Conservation (phyloP, 1,284 basidiomycete species). For the Cutaneotrichosporon curvatum region DNA sequence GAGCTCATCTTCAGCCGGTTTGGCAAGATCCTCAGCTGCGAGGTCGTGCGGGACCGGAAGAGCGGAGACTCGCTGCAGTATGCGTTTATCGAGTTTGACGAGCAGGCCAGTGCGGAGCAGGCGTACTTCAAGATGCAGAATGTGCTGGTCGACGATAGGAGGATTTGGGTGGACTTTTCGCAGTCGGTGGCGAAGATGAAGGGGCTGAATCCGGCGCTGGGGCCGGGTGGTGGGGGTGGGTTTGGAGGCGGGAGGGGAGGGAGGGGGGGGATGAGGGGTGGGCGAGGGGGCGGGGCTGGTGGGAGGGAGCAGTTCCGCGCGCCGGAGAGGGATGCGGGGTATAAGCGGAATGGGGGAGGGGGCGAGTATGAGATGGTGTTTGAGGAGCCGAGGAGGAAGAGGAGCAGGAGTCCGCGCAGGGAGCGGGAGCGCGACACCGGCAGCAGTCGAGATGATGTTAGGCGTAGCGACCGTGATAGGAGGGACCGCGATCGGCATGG, state of each 20-base stretch:
- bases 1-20: conserved; percentile 97
- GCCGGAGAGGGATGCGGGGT: conserved; percentile 11
- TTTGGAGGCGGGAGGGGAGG: conserved; percentile 28
- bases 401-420: conserved; percentile 20
- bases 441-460: too few relatives aligned
- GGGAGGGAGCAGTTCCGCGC: conserved; percentile 18
- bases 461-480: conserved; percentile 7
- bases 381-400: conserved; percentile 15
- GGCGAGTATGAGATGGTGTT: conserved; percentile 4
- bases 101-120: conserved; percentile 85
- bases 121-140: conserved; percentile 99
- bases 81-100: conserved; percentile 97
- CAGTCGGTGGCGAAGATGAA: conserved; percentile 71
- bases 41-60: conserved; percentile 91
- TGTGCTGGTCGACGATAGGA: conserved; percentile 93
- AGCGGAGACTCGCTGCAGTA: conserved; percentile 96
- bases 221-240: conserved; percentile 20
- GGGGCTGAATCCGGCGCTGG: conserved; percentile 39
- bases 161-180: conserved; percentile 98
- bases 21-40: conserved; percentile 90
- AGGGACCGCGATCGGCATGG: conserved; percentile 11
- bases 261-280: conserved; percentile 23
- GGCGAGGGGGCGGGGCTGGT: conserved; percentile 16
- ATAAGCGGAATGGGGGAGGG: conserved; percentile 5
- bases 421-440: background rate